Conservation (phyloP, 345 rosid genomes). For the Eucalyptus sp. region DNA sequence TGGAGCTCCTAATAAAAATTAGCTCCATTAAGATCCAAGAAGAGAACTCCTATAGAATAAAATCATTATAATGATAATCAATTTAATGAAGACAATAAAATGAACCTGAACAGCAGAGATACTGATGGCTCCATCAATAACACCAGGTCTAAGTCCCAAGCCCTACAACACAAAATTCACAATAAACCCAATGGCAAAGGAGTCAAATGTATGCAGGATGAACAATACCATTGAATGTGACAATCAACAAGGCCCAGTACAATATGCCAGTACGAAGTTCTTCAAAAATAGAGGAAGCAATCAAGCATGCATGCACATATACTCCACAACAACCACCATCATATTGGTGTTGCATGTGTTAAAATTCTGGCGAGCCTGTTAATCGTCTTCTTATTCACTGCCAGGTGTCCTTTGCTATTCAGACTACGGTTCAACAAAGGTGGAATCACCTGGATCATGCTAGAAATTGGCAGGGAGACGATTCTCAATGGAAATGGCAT, state of each 20-base stretch:
- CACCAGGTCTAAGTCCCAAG: constrained; percentile 75
- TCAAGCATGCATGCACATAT: neutral
- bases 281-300: neutral
- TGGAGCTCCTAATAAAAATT: neutral
- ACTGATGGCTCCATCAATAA: constrained; percentile 90
- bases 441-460: neutral
- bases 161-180: constrained; percentile 37
- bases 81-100: neutral
- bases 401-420: neutral
- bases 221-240: neutral
- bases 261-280: neutral
- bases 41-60: neutral
- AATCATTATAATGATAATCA: neutral
- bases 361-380: neutral
- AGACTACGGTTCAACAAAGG: neutral
- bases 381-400: neutral
- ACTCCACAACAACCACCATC: neutral
- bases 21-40: neutral
- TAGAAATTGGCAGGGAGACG: neutral
- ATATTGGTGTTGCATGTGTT: neutral
- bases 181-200: neutral
- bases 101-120: constrained; percentile 89
- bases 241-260: neutral
- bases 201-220: neutral
- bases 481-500: neutral